phyloP scores from a whole-genome alignment of 768 basidiomycete species.

The Ramaria sp. region DNA sequence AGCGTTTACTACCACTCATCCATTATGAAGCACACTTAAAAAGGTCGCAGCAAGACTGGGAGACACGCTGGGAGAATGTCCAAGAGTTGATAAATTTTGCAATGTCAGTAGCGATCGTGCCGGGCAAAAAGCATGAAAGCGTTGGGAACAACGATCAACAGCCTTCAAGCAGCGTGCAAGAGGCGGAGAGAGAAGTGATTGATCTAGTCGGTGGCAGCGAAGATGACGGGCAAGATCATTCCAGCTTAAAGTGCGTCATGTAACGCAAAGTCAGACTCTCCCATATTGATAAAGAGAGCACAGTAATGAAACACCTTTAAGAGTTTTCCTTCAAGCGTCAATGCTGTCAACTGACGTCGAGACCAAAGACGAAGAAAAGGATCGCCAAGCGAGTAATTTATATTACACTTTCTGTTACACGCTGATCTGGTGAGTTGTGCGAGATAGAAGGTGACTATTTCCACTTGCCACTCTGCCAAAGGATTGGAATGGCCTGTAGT shows the following conservation, averaged over 20 bases:
- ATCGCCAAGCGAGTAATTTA: slow-evolving; percentile 31
- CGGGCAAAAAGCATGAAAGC: slow-evolving; percentile 10
- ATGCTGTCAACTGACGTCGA: slow-evolving; percentile 77
- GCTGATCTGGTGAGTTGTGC: background rate
- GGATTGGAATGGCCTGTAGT: slow-evolving; percentile 91
- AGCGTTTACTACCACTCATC: slow-evolving; percentile 41
- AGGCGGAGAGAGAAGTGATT: slow-evolving; percentile 15
- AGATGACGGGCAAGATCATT: background rate
- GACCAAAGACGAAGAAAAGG: slow-evolving; percentile 40
- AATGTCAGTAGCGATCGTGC: slow-evolving; percentile 35
- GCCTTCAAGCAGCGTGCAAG: slow-evolving; percentile 8
- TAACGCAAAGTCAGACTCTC: background rate
- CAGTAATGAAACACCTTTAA: slow-evolving; percentile 44
- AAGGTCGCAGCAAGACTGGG: slow-evolving; percentile 63
- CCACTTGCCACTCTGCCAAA: slow-evolving; percentile 85
- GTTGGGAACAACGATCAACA: background rate
- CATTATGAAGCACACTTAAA: slow-evolving; percentile 59
- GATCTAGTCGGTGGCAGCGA: slow-evolving; percentile 12
- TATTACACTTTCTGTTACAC: background rate
- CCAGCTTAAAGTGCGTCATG: background rate
- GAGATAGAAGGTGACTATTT: slow-evolving; percentile 65
- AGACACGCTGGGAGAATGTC: slow-evolving; percentile 77
- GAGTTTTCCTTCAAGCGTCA: slow-evolving; percentile 65
- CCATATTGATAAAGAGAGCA: background rate
- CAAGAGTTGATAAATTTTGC: slow-evolving; percentile 77